A percentile compares a stretch with the other conserved stretches of the same genome.
Conservation (phyloP, 1,139 yeast genomes). For the Suhomyces atakaporum region DNA sequence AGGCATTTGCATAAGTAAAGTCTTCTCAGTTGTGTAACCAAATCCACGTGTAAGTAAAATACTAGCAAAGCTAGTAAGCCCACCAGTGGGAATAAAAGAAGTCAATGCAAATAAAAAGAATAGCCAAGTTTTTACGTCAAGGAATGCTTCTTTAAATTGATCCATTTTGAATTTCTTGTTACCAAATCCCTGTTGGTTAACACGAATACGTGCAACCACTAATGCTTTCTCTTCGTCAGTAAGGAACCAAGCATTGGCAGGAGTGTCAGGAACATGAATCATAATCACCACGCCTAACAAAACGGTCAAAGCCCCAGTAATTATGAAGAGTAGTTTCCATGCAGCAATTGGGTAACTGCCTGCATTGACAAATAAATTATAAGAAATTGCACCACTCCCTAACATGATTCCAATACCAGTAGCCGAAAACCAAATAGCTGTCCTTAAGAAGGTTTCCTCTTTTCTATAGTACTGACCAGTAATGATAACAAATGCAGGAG, state of each 20-base stretch:
- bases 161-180: slow-evolving; percentile 52
- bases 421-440: slow-evolving; percentile 51
- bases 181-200: slow-evolving; percentile 57
- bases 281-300: slow-evolving; percentile 45
- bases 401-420: slow-evolving; percentile 54
- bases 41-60: slow-evolving; percentile 47
- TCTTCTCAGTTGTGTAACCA: slow-evolving; percentile 41
- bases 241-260: slow-evolving; percentile 51
- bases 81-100: slow-evolving; percentile 55
- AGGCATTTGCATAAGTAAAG: slow-evolving; percentile 37
- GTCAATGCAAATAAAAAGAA: slow-evolving; percentile 41
- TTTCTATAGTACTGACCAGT: slow-evolving; percentile 57
- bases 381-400: slow-evolving; percentile 54
- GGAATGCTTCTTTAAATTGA: slow-evolving; percentile 58
- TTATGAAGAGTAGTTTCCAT: slow-evolving; percentile 51
- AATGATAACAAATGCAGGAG: slow-evolving; percentile 55
- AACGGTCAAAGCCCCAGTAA: slow-evolving; percentile 51
- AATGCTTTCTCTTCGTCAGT: slow-evolving; percentile 43
- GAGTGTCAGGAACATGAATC: slow-evolving; percentile 54
- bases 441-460: slow-evolving; percentile 51
- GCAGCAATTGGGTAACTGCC: slow-evolving; percentile 35
- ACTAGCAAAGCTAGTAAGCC: slow-evolving; percentile 50
- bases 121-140: slow-evolving; percentile 46
- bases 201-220: slow-evolving; percentile 37
- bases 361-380: slow-evolving; percentile 41